Evolutionary conservation across 1,284 basidiomycete genomes (phyloP), one percentile per base, ranked within the genome.

Genomic region (Porogramme epimiltina): DNA sequence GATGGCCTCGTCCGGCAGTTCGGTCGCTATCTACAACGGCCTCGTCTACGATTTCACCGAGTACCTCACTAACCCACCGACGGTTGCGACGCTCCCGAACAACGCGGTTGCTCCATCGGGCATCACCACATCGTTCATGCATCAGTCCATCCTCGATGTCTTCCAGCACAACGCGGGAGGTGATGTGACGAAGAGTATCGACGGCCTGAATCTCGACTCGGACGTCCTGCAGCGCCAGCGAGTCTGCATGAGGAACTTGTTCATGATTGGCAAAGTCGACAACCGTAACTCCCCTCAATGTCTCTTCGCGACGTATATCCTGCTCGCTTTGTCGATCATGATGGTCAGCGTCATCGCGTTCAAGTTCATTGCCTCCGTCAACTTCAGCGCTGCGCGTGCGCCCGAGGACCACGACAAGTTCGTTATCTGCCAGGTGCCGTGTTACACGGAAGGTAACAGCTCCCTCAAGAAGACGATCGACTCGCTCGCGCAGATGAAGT

Each of bases 351-450:
- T 98, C 66, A 96, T 99, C 65, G 95, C 89, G 0, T 98, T 99
- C 89, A 99, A 99, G 75, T 99, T 98, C 76, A 74, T 98, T 55
- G 93, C 95, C 0, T 95, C 95, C 0, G 78, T 98, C 68, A 95
- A 95, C 72, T 93, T 98, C 65, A 82, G 84, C 42, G 73, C 87
- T 11, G 77, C 87, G 39, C 85, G 93, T 53, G 89, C 91, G 26
- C 95, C 96, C 0, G 96, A 98, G 71, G 88, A 97, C 63, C 93
- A 97, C 66, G 96, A 98, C 79, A 98, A 98, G 73, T 98, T 98
- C 62, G 94, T 99, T 59, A 94, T 99, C 59, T 98, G 95, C 69
- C 97, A 98, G 68, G 94, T 99, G 0, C 95, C 95, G 4, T 97
- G 95, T 83, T 98, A 98, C 68, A 98, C 95, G 1, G 94, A 98